Evolutionary conservation across 768 basidiomycete species (phyloP), one percentile per base, ranked within the genome.

Genomic region (Dacryopinax primogenitus): DNA sequence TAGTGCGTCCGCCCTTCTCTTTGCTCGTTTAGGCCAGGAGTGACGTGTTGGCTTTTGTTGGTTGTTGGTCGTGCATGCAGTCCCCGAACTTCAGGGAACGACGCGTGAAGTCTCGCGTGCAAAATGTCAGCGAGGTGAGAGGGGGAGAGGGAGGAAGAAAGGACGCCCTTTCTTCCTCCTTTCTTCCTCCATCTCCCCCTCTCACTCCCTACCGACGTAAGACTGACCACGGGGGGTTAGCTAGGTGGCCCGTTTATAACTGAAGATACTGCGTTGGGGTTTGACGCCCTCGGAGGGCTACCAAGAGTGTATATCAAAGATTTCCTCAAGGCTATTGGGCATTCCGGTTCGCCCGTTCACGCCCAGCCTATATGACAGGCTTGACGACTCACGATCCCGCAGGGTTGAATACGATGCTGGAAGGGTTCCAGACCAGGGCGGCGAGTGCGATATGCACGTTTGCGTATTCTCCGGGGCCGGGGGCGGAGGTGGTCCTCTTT

Each of bases 281-380:
- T 91, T 71, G 83, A 85, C 67, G 93, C 96, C 0, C 78, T 98
- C 18, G 83, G 86, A 21, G 95, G 92, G 0, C 82, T 99, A 2
- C 96, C 96, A 1, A 96, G 96, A 0, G 95, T 95, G 0, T 99
- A 95, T 76, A 94, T 99, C 80, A 99, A 99, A 71, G 80, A 90
- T 68, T 99, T 99, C 75, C 77, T 97, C 75, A 80, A 81, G 45
- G 81, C 80, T 28, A 74, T 97, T 3, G 95, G 95, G 1, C 90
- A 92, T 73, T 85, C 90, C 68, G 95, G 95, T 78, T 64, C 63
- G 79, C 69, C 18, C n/a, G 4, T 35, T 34, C 33, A 33, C 64
- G 23, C 41, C 18, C 39, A 30, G 21, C 41, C 23, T 32, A 23
- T 66, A 3, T 21, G 62, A 18, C 63, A n/a, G n/a, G 51, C 41